Evolutionary conservation across 257 asterid genomes (phyloP), one percentile per base, ranked within the genome.

Genomic region (Solanum infundibuliforme): DNA sequence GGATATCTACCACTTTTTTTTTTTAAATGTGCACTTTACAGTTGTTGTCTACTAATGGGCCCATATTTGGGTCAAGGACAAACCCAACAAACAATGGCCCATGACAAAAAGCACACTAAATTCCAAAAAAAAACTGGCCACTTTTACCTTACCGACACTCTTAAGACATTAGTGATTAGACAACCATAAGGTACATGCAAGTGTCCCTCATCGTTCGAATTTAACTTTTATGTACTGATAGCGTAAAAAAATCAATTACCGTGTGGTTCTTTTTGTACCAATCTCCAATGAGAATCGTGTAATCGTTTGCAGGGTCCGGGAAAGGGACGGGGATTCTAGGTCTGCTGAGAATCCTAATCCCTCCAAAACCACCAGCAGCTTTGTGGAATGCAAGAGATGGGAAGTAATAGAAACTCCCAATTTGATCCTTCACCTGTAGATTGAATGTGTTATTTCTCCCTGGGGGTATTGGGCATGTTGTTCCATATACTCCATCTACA

Each of bases 391-490:
- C 96, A 25, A 95, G 89, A 8, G 99, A 95, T 46, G 99, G 98
- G 91, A 92, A 96, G 90, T 96, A 96, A 31, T 91, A 96, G 87
- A 94, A 96, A 89, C 98, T 95, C 68, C 99, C 99, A 8, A 96
- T 96, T 92, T 96, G 99, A 93, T 96, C 99, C 90, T 96, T 96
- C 92, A 95, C 94, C 89, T 96, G 99, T 34, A 96, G 95, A 66
- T 94, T 94, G 93, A 94, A 96, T 1, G 99, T 96, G 94, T 93
- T 93, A 86, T 96, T 96, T 71, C 87, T 90, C 2, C 98, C 99
- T 0, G 99, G 98, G 25, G 99, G 99, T 32, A 96, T 96, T 18
- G 99, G 98, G 32, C 99, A 96, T 52, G 99, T 96, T 46, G 99
- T 96, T 62, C 99, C 99, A n/a, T 86, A 92, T 7, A 96, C 98